phyloP scores from a whole-genome alignment of 2,329 filamentous ascomycete genomes.

The Colletotrichum coccodes region DNA sequence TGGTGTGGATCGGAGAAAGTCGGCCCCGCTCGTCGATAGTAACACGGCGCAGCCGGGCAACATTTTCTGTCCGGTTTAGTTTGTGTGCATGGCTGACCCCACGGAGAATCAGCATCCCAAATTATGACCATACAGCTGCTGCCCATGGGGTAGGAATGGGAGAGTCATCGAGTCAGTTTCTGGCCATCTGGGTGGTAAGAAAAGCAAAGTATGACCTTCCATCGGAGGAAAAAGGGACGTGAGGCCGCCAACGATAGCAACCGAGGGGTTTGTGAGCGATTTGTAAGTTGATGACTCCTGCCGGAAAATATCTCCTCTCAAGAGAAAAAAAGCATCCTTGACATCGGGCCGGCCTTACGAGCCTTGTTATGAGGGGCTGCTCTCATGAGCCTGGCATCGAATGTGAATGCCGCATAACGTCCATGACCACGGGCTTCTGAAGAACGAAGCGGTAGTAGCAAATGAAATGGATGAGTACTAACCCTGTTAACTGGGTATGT shows the following conservation, averaged over 20 bases:
- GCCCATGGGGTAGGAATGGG: conserved; percentile 1
- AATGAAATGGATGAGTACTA: not conserved
- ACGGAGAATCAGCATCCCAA: conserved; percentile 6
- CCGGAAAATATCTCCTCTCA: conserved; percentile 1
- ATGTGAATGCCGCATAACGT: not conserved
- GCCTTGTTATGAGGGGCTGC: not conserved
- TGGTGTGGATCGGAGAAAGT: conserved; percentile 13
- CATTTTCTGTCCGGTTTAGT: not conserved
- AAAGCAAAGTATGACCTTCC: not conserved
- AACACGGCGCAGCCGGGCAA: conserved; percentile 5
- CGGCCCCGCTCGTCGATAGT: conserved; percentile 10
- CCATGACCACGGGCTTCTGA: not conserved
- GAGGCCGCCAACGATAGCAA: conserved; percentile 12
- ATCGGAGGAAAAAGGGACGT: not conserved
- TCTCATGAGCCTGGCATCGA: not conserved
- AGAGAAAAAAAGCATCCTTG: not conserved
- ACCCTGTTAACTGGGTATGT: no score
- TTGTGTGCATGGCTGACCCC: conserved; percentile 15
- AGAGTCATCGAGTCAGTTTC: not conserved
- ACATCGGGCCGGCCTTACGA: conserved; percentile 13
- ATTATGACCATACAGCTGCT: not conserved
- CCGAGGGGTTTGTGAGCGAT: not conserved
- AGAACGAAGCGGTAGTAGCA: not conserved
- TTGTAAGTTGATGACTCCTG: not conserved
- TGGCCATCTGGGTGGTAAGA: not conserved